phyloP scores from a whole-genome alignment of 2,329 filamentous ascomycete genomes.

The Xylariaceae sp. region DNA sequence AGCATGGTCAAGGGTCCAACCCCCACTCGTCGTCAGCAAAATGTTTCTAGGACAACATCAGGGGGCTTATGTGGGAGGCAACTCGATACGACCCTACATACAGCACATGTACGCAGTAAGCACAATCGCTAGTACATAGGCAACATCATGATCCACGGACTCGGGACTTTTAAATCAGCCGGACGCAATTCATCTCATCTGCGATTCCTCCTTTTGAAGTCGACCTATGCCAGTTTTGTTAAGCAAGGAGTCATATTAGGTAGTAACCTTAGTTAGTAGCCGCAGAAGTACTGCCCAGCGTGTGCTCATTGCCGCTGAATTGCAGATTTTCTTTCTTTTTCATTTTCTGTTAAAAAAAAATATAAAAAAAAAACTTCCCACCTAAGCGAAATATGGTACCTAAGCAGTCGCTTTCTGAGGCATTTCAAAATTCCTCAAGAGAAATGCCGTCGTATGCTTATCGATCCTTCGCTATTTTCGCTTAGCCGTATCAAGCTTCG shows the following conservation, averaged over 20 bases:
- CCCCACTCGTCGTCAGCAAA: neutral
- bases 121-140: neutral
- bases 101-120: neutral
- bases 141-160: neutral
- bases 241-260: neutral
- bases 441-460: conserved; percentile 15
- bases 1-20: neutral
- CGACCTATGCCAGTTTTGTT: neutral
- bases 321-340: neutral
- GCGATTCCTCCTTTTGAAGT: neutral
- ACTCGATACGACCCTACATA: neutral
- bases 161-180: neutral
- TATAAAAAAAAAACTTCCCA: neutral
- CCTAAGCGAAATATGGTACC: neutral
- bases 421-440: neutral
- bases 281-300: neutral
- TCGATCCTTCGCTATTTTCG: conserved; percentile 18
- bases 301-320: neutral
- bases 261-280: neutral
- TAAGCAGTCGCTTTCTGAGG: neutral
- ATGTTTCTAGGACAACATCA: neutral
- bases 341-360: too few relatives aligned
- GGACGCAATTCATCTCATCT: neutral
- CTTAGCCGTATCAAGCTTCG: neutral
- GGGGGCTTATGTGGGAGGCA: neutral